These are phyloP conservation scores for Paraphaeosphaeria sporulosa DNA, from an alignment of 2,329 filamentous ascomycete species.

Conservation along the genomic window DNA sequence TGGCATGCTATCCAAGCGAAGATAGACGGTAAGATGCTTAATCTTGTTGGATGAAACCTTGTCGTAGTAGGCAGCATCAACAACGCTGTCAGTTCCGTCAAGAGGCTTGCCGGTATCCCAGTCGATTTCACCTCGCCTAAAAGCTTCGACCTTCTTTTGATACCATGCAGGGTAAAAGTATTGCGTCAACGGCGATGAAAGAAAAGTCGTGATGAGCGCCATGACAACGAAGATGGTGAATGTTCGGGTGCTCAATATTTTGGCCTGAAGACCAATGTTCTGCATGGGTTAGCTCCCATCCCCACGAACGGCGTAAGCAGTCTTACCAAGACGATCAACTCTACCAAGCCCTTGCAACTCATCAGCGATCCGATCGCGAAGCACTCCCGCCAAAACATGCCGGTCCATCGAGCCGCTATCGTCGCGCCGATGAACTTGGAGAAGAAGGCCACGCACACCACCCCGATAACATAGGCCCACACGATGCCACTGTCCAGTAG, in stretches of 20 bases:
- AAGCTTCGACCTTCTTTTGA: constrained; percentile 74
- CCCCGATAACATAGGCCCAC: constrained; percentile 89
- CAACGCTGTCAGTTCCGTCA: constrained; percentile 47
- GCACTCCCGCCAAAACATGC: constrained; percentile 88
- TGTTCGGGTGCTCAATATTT: constrained; percentile 79
- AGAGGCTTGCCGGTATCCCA: constrained; percentile 72
- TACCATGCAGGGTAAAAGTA: constrained; percentile 80
- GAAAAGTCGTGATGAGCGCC: constrained; percentile 85
- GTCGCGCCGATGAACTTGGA: constrained; percentile 87
- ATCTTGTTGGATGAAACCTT: constrained; percentile 62
- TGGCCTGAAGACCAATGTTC: constrained; percentile 84
- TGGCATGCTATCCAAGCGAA: constrained; percentile 84
- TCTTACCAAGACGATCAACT: constrained; percentile 88
- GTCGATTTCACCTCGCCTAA: constrained; percentile 87
- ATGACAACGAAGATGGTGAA: constrained; percentile 97
- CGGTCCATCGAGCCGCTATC: constrained; percentile 76
- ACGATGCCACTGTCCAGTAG: constrained; percentile 80
- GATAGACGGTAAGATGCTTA: constrained; percentile 76
- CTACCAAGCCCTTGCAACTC: constrained; percentile 96
- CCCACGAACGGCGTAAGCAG: background rate
- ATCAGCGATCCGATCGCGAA: constrained; percentile 88
- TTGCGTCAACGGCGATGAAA: constrained; percentile 79
- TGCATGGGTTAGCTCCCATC: constrained; percentile 40
- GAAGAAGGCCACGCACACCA: constrained; percentile 81
- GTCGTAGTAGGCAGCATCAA: constrained; percentile 53